phyloP scores from a whole-genome alignment of 108 stramenopile genomes.

The Seminavis robusta region DNA sequence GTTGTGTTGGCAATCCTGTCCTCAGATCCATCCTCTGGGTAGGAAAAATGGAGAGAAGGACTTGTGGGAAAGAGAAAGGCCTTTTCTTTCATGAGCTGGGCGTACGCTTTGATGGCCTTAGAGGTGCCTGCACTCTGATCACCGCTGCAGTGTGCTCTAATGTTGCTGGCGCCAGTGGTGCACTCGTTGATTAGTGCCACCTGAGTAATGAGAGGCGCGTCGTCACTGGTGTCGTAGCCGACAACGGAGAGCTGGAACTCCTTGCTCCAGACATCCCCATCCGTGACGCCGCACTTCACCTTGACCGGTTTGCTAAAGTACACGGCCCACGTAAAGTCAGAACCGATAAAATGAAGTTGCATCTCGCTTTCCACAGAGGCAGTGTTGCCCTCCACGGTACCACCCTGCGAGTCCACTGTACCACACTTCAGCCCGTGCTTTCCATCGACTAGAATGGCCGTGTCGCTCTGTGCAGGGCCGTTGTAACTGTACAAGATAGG shows the following conservation, averaged over 20 bases:
- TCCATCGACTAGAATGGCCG: too few relatives aligned
- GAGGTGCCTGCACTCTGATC: background rate
- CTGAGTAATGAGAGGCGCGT: slow-evolving; percentile 53
- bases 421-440: slow-evolving; percentile 17
- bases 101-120: slow-evolving; percentile 14
- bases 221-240: background rate
- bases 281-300: slow-evolving; percentile 38
- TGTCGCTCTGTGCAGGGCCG: slow-evolving; percentile 14
- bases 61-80: slow-evolving; percentile 47
- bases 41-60: slow-evolving; percentile 6
- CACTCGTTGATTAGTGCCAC: slow-evolving; percentile 79
- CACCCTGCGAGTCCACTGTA: slow-evolving; percentile 15
- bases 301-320: slow-evolving; percentile 67
- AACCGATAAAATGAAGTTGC: slow-evolving; percentile 49
- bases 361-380: slow-evolving; percentile 39
- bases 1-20: background rate
- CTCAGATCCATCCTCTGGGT: slow-evolving; percentile 35
- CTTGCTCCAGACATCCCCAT: background rate
- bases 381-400: slow-evolving; percentile 2
- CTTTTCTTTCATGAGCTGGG: slow-evolving; percentile 35
- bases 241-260: slow-evolving; percentile 5
- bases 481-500: slow-evolving; percentile 10
- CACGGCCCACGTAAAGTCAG: slow-evolving; percentile 82
- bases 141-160: slow-evolving; percentile 39
- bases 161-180: slow-evolving; percentile 64